These are phyloP conservation scores for Oropetium thomaeum DNA, from an alignment of 176 grass and related monocot genomes.

Conservation along the genomic window DNA sequence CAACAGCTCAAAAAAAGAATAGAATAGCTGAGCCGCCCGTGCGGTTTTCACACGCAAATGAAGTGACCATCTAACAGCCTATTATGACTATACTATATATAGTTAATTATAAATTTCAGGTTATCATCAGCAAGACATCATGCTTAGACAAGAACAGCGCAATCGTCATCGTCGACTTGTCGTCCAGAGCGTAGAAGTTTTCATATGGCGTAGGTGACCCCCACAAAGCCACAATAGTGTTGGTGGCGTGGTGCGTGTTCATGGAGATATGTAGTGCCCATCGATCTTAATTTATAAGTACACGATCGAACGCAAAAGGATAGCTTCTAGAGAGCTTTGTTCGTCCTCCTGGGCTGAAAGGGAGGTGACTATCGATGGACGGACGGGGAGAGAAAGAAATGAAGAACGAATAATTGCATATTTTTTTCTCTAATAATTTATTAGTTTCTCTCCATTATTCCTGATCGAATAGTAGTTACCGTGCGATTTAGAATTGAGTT, in stretches of 20 bases:
- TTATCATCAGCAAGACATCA: constrained; percentile 38
- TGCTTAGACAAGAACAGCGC: constrained; percentile 23
- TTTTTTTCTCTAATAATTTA: too few relatives aligned
- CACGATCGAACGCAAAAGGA: constrained; percentile 12
- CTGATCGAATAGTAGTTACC: too few relatives aligned
- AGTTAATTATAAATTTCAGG: too few relatives aligned
- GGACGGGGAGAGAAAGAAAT: too few relatives aligned
- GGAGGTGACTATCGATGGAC: constrained; percentile 6
- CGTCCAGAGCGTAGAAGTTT: too few relatives aligned
- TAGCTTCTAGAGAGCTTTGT: not conserved
- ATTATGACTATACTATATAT: constrained; percentile 2
- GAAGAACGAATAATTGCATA: too few relatives aligned
- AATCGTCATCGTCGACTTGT: not conserved
- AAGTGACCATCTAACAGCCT: not conserved
- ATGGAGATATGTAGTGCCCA: constrained; percentile 1
- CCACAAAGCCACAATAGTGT: constrained; percentile 17
- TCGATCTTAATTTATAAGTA: constrained; percentile 46
- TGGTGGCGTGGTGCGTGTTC: not conserved
- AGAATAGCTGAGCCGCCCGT: not conserved
- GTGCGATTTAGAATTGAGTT: too few relatives aligned
- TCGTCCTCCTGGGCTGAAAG: constrained; percentile 32
- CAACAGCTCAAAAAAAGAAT: not conserved
- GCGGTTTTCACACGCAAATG: not conserved
- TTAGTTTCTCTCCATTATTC: too few relatives aligned
- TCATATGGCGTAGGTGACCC: not conserved